These are phyloP conservation scores for Hymenoscyphus fructigenus DNA, from an alignment of 2,329 filamentous ascomycete genomes.

Conservation along the genomic window DNA sequence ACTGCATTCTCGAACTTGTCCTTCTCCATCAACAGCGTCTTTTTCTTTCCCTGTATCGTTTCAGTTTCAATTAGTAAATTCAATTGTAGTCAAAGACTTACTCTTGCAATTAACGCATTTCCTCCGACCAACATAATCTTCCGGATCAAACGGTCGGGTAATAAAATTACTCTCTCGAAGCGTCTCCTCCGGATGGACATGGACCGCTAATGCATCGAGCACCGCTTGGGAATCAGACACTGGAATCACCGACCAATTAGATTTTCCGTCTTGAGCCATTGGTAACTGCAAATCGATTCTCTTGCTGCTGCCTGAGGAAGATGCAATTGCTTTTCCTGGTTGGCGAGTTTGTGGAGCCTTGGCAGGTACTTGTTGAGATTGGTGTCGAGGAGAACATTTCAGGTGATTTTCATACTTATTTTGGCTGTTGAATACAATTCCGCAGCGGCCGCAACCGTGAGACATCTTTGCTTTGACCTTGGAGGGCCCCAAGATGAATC, in stretches of 20 bases:
- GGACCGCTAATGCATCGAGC: constrained; percentile 14
- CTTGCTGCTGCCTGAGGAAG: neutral
- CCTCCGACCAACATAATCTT: constrained; percentile 13
- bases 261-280: neutral
- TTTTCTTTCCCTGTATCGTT: constrained; percentile 10
- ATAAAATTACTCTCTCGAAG: constrained; percentile 17
- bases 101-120: constrained; percentile 23
- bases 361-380: neutral
- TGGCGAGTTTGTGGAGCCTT: neutral
- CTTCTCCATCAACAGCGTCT: neutral
- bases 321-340: neutral
- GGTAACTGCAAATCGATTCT: neutral
- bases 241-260: constrained; percentile 17
- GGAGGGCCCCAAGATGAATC: neutral
- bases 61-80: neutral
- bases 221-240: constrained; percentile 13
- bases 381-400: neutral
- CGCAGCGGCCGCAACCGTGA: neutral
- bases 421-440: neutral
- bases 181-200: constrained; percentile 19
- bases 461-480: neutral
- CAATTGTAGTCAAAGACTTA: constrained; percentile 9
- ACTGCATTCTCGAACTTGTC: constrained; percentile 7
- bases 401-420: neutral
- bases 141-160: constrained; percentile 14